phyloP scores from a whole-genome alignment of 2,329 filamentous ascomycete species.

The Fusarium anguioides region DNA sequence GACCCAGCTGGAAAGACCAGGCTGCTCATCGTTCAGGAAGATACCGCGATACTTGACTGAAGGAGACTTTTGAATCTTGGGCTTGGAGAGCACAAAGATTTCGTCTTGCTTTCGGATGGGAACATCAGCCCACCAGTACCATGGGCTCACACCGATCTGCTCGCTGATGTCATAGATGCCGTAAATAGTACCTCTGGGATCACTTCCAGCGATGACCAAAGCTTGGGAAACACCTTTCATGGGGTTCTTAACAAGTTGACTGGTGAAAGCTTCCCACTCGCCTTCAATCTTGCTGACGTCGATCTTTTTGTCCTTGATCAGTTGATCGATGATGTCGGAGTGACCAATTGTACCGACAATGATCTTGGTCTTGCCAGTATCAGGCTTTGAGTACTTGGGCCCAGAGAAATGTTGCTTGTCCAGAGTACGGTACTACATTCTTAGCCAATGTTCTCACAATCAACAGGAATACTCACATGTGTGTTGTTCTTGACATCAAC shows the following conservation, averaged over 20 bases:
- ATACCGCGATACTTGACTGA: conserved; percentile 70
- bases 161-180: conserved; percentile 70
- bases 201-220: conserved; percentile 67
- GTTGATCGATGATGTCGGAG: conserved; percentile 64
- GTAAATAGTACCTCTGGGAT: conserved; percentile 69
- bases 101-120: conserved; percentile 57
- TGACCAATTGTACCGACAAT: conserved; percentile 76
- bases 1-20: conserved; percentile 64
- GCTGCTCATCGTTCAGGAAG: conserved; percentile 67
- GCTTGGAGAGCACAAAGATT: conserved; percentile 59
- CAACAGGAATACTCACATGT: conserved; percentile 48
- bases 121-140: conserved; percentile 71
- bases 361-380: conserved; percentile 64
- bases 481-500: conserved; percentile 61
- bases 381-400: conserved; percentile 56
- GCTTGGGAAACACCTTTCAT: conserved; percentile 55
- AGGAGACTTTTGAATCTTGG: conserved; percentile 57
- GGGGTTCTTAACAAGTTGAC: conserved; percentile 63
- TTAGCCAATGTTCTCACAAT: fast-evolving
- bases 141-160: conserved; percentile 66
- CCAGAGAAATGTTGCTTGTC: conserved; percentile 48
- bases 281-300: conserved; percentile 67
- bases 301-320: neutral
- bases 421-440: conserved; percentile 30
- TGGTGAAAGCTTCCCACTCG: conserved; percentile 77